phyloP scores from a whole-genome alignment of 2,329 filamentous ascomycete genomes.

The Diplodia intermedia region DNA sequence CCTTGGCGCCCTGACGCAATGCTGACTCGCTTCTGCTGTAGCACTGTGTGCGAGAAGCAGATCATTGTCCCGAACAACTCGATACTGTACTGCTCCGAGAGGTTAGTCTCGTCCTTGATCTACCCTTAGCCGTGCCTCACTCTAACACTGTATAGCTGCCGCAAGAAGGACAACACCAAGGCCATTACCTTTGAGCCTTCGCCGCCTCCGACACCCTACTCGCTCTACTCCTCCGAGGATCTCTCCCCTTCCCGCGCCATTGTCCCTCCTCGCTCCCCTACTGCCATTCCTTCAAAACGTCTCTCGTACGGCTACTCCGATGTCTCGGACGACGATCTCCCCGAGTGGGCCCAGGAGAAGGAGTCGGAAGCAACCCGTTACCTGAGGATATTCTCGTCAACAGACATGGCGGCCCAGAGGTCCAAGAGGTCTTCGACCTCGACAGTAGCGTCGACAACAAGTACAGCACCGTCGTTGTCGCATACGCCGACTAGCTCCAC shows the following conservation, averaged over 20 bases:
- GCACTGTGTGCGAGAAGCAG: constrained; percentile 70
- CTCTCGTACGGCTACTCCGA: constrained; percentile 54
- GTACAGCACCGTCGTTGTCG: constrained; percentile 53
- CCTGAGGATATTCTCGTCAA: constrained; percentile 51
- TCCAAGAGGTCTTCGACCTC: constrained; percentile 44
- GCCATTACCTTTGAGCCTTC: constrained; percentile 44
- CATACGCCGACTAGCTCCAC: constrained; percentile 56
- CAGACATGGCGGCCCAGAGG: constrained; percentile 32
- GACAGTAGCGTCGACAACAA: constrained; percentile 42
- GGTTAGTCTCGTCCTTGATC: constrained; percentile 51
- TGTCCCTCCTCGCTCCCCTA: constrained; percentile 56
- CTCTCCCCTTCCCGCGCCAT: constrained; percentile 50
- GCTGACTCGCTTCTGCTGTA: constrained; percentile 41
- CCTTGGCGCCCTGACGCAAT: constrained; percentile 3
- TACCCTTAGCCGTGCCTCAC: constrained; percentile 16
- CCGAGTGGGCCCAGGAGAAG: constrained; percentile 40
- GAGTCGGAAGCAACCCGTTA: constrained; percentile 52
- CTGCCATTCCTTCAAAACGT: constrained; percentile 48
- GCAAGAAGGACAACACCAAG: constrained; percentile 54
- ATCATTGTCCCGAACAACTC: constrained; percentile 67
- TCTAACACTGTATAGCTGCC: constrained; percentile 49
- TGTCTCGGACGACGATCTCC: constrained; percentile 47
- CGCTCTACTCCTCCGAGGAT: constrained; percentile 49
- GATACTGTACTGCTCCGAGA: constrained; percentile 69
- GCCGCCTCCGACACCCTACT: constrained; percentile 47